These are phyloP conservation scores for Botryotinia convoluta DNA, from an alignment of 2,329 filamentous ascomycete species.

Conservation along the genomic window DNA sequence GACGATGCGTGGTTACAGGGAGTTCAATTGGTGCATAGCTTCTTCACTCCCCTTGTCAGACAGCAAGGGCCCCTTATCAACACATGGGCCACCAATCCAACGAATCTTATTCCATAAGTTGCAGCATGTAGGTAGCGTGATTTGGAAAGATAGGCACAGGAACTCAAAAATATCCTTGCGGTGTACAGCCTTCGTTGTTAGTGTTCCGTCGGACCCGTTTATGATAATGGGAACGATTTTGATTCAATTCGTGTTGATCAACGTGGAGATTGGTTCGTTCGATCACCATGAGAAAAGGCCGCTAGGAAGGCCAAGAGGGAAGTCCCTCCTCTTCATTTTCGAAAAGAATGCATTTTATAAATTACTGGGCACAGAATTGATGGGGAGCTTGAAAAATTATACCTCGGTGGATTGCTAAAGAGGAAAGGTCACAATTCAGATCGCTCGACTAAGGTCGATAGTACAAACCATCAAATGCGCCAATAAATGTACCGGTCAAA, in stretches of 20 bases:
- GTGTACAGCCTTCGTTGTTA: background rate
- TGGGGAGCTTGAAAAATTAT: background rate
- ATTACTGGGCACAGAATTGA: background rate
- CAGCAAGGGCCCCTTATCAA: background rate
- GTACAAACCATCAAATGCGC: background rate
- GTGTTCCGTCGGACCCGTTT: background rate
- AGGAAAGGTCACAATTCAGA: background rate
- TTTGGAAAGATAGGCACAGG: background rate
- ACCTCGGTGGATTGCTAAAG: background rate
- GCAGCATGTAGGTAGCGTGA: background rate
- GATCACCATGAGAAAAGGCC: background rate
- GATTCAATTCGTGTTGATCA: background rate
- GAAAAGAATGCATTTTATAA: background rate
- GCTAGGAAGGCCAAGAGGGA: background rate
- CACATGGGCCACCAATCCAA: background rate
- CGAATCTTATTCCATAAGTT: background rate
- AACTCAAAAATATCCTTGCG: constrained; percentile 11
- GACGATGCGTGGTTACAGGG: background rate
- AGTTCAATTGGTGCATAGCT: background rate
- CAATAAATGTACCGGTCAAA: background rate
- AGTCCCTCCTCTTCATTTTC: background rate
- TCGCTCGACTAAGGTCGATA: background rate
- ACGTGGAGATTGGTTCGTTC: background rate
- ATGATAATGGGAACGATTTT: background rate
- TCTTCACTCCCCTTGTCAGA: background rate